A percentile compares a stretch with the other conserved stretches of the same genome.
phyloP scores from a whole-genome alignment of 805 yeast genomes.

The Starmerella etchellsii region DNA sequence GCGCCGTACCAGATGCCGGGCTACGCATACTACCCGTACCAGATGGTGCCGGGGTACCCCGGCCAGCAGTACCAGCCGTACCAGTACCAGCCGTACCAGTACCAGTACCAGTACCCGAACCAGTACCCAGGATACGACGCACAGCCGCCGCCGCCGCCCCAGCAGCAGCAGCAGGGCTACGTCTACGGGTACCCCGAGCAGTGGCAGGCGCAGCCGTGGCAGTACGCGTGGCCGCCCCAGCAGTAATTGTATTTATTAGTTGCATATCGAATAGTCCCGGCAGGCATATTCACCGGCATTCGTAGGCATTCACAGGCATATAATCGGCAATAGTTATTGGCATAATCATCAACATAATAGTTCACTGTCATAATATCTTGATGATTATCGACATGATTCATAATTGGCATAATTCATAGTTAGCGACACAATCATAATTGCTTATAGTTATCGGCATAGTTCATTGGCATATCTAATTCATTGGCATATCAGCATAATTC shows the following conservation, averaged over 20 bases:
- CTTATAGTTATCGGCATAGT: not conserved
- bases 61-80: not conserved
- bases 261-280: not conserved
- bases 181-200: constrained; percentile 7
- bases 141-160: constrained; percentile 1
- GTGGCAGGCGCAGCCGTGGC: constrained; percentile 9
- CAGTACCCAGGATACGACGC: not conserved
- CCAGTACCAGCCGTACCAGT: not conserved
- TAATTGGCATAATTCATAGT: not conserved
- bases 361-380: not conserved
- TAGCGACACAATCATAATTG: not conserved
- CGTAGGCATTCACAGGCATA: not conserved
- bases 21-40: constrained; percentile 10
- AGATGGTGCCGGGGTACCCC: constrained; percentile 7
- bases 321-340: not conserved
- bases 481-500: not conserved
- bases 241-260: constrained; percentile 2
- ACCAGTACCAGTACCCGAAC: not conserved
- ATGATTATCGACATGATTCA: not conserved
- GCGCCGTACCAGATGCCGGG: not conserved
- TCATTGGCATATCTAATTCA: not conserved
- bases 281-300: not conserved
- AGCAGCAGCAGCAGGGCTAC: constrained; percentile 1
- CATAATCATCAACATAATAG: not conserved
- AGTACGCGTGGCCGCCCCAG: constrained; percentile 9